Conservation (phyloP, 192 early-diverging fungal genomes). For the Coemansia sp. region DNA sequence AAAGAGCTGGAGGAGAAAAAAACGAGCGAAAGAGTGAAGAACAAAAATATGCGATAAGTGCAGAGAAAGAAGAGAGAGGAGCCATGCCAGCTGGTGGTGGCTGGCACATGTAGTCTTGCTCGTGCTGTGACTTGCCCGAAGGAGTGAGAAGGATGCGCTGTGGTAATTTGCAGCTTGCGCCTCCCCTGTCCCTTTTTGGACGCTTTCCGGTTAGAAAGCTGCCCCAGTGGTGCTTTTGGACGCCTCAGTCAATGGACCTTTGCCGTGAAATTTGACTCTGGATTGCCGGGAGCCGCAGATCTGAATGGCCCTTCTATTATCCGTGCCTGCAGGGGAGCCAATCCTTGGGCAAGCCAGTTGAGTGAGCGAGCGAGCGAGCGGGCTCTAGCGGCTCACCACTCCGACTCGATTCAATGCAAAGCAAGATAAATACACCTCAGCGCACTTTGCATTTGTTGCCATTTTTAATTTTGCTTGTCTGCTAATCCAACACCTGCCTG, state of each 20-base stretch:
- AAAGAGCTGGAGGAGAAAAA: background rate
- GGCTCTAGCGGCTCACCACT: background rate
- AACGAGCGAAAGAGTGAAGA: background rate
- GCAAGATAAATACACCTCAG: background rate
- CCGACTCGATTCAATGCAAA: background rate
- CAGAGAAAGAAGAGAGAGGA: background rate
- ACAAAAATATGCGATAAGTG: background rate
- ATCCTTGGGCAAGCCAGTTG: background rate
- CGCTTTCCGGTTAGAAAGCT: background rate
- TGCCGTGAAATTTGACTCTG: background rate
- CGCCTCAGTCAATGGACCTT: background rate
- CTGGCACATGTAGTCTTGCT: background rate
- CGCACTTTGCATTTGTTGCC: background rate
- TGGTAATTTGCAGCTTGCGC: constrained; percentile 4
- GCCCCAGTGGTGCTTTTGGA: background rate
- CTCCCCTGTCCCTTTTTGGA: background rate
- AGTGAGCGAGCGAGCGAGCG: background rate
- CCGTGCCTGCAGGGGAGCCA: background rate
- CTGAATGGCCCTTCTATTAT: background rate
- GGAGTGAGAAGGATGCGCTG: background rate
- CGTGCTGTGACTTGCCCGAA: background rate
- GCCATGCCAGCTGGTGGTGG: background rate
- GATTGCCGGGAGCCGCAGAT: background rate
- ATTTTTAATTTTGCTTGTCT: background rate
- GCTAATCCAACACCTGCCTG: background rate